Conservation (phyloP, 306 rosid species). For the Prunus dulcis region DNA sequence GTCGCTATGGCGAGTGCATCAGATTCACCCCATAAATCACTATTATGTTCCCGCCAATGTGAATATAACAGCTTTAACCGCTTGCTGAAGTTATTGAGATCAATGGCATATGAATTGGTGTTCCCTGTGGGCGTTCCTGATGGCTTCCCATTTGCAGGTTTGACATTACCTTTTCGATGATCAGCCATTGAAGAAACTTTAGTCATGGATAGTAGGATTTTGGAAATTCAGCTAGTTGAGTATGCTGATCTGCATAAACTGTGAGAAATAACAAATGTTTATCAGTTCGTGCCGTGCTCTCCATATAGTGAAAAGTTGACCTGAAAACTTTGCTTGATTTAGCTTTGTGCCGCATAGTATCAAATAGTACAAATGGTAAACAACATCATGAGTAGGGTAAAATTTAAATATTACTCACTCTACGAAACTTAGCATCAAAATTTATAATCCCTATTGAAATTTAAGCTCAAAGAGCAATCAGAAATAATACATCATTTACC, state of each 20-base stretch:
- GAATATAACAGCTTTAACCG: conserved; percentile 24
- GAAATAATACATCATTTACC: neutral
- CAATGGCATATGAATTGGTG: conserved; percentile 22
- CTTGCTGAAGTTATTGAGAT: conserved; percentile 25
- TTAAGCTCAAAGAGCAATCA: neutral
- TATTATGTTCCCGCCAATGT: conserved; percentile 19
- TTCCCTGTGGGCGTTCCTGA: neutral
- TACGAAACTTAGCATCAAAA: neutral
- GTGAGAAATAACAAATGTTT: conserved; percentile 5
- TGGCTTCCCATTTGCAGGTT: conserved; percentile 24
- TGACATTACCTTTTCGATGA: conserved; percentile 16
- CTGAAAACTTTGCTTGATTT: neutral
- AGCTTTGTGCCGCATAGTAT: neutral
- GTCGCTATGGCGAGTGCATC: conserved; percentile 30
- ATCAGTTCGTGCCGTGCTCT: conserved; percentile 1
- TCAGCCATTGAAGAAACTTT: conserved; percentile 25
- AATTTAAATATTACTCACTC: neutral
- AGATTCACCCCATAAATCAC: conserved; percentile 24
- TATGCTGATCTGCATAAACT: conserved; percentile 20
- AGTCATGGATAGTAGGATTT: neutral
- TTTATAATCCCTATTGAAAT: neutral
- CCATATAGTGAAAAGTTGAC: conserved; percentile 7
- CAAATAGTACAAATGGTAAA: neutral
- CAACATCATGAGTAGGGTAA: neutral
- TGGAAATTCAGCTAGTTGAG: conserved; percentile 12